Evolutionary conservation across 257 asterid genomes (phyloP).

Genomic region (Lithospermum erythrorhizon): DNA sequence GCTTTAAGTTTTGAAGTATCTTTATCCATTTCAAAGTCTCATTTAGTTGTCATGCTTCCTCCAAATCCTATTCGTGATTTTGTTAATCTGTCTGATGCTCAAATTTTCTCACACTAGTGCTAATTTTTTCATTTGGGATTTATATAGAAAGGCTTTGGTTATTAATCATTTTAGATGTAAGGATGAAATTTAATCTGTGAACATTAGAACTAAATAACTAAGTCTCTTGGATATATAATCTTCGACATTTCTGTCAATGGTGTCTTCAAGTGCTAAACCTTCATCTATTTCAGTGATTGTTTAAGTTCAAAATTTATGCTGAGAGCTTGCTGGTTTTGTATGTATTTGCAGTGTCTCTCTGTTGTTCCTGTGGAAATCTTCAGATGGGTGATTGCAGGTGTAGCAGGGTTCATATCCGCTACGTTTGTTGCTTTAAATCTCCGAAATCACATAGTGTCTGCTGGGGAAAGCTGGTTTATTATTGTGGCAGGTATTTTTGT

Average conservation of each 20-base stretch:
- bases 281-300: neutral
- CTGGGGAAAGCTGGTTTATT: constrained; percentile 90
- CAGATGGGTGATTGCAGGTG: constrained; percentile 87
- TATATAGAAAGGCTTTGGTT: too few relatives aligned
- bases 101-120: too few relatives aligned
- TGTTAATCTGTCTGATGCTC: too few relatives aligned
- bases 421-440: constrained; percentile 86
- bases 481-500: constrained; percentile 86
- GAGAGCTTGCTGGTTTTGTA: neutral
- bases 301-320: neutral
- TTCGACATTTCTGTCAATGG: too few relatives aligned
- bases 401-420: constrained; percentile 93
- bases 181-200: too few relatives aligned
- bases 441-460: constrained; percentile 75
- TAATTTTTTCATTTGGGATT: too few relatives aligned
- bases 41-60: neutral
- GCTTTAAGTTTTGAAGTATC: neutral
- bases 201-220: too few relatives aligned
- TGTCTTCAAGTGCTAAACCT: too few relatives aligned
- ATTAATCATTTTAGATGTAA: too few relatives aligned
- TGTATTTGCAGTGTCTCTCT: constrained; percentile 71
- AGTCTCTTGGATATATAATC: too few relatives aligned
- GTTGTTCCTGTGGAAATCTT: constrained; percentile 70
- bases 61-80: too few relatives aligned
- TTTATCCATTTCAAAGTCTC: neutral